Evolutionary conservation across 257 asterid genomes (phyloP).

Genomic region (Capsicum chinense): DNA sequence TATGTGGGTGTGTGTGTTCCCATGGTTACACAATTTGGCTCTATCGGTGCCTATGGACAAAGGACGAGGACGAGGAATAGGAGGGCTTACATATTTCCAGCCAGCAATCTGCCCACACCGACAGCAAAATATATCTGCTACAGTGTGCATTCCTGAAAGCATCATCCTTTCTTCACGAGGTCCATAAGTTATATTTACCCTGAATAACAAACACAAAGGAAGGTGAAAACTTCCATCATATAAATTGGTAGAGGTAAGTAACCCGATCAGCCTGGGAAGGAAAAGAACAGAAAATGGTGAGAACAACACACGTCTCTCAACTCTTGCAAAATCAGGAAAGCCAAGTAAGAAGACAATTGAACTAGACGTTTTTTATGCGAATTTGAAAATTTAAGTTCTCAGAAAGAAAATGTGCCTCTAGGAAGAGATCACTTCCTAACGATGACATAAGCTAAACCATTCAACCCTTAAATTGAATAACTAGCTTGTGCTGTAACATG

Average conservation of each 20-base stretch:
- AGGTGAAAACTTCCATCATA: background rate
- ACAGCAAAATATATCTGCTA: conserved; percentile 80
- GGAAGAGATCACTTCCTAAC: background rate
- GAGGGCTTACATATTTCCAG: conserved; percentile 77
- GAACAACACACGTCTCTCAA: background rate
- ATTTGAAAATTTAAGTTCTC: background rate
- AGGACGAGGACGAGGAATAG: background rate
- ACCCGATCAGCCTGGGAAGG: background rate
- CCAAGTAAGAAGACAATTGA: background rate
- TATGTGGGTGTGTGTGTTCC: background rate
- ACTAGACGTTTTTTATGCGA: background rate
- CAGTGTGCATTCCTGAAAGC: conserved; percentile 81
- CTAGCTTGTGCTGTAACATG: background rate
- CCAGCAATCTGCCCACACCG: conserved; percentile 78
- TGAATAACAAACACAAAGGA: conserved; percentile 26
- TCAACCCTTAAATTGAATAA: background rate
- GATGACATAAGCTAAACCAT: background rate
- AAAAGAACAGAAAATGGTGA: background rate
- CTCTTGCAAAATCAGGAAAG: background rate
- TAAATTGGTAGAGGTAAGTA: background rate
- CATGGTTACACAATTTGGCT: background rate
- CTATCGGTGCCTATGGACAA: background rate
- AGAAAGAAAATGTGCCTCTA: background rate
- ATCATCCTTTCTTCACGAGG: conserved; percentile 75
- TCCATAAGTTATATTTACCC: conserved; percentile 70